Evolutionary conservation across 768 basidiomycete species (phyloP).

Genomic region (Hygrocybe punicea): DNA sequence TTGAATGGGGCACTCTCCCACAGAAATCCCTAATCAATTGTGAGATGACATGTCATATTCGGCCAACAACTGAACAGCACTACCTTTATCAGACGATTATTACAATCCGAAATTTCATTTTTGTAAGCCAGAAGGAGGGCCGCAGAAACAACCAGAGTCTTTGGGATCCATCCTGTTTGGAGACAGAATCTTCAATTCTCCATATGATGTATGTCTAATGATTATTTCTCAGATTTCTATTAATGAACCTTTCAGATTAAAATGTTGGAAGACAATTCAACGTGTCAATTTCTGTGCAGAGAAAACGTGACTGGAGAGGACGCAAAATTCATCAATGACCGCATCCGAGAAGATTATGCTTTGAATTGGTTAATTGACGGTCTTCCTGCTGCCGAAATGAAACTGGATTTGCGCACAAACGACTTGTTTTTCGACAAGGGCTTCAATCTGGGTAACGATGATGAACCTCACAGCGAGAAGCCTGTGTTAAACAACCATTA

Average conservation of each 20-base stretch:
- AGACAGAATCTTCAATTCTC: conserved; percentile 89
- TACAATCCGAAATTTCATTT: conserved; percentile 85
- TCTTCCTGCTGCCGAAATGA: conserved; percentile 91
- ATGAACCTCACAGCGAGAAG: conserved; percentile 49
- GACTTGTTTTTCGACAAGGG: conserved; percentile 91
- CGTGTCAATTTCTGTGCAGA: conserved; percentile 75
- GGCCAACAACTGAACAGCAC: conserved; percentile 6
- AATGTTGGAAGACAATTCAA: conserved; percentile 73
- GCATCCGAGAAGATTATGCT: conserved; percentile 88
- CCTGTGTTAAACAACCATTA: conserved; percentile 92
- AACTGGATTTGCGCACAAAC: conserved; percentile 69
- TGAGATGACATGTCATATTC: conserved; percentile 35
- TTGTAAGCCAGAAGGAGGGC: conserved; percentile 74
- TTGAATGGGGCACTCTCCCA: neutral
- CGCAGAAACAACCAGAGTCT: conserved; percentile 73
- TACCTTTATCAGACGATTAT: conserved; percentile 69
- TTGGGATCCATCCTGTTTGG: conserved; percentile 95
- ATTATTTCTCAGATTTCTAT: conserved; percentile 8
- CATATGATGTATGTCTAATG: conserved; percentile 64
- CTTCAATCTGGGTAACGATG: conserved; percentile 85
- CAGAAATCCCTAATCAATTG: conserved; percentile 93
- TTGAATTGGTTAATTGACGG: conserved; percentile 95
- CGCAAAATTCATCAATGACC: conserved; percentile 85
- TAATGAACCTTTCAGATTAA: conserved; percentile 51
- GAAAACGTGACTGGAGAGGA: conserved; percentile 60